Conservation (phyloP, 2,329 filamentous ascomycete species). For the Diplodia sapinea region DNA sequence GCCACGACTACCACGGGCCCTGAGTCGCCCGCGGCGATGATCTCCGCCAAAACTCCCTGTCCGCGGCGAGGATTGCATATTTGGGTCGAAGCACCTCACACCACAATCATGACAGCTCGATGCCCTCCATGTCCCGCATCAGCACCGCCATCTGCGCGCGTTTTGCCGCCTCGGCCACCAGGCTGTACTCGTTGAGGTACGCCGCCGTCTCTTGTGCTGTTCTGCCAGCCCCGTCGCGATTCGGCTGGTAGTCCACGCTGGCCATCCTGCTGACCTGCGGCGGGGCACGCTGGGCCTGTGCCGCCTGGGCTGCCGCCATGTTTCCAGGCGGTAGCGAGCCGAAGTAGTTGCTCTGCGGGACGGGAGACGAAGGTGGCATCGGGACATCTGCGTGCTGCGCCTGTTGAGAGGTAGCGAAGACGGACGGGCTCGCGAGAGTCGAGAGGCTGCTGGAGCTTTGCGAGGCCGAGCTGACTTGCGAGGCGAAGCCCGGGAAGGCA, state of each 20-base stretch:
- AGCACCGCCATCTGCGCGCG: conserved; percentile 88
- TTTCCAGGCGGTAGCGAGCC: conserved; percentile 37
- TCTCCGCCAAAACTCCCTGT: neutral
- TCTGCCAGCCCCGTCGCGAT: conserved; percentile 43
- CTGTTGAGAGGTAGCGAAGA: conserved; percentile 31
- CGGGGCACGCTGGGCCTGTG: conserved; percentile 39
- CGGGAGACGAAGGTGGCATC: conserved; percentile 43
- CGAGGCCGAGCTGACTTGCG: conserved; percentile 41
- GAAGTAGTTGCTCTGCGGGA: conserved; percentile 44
- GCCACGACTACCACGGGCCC: neutral
- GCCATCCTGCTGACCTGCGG: conserved; percentile 10
- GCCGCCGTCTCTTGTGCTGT: conserved; percentile 57
- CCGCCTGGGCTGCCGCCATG: conserved; percentile 34
- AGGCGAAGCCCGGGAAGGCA: conserved; percentile 29
- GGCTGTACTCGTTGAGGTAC: conserved; percentile 80
- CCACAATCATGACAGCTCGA: conserved; percentile 57
- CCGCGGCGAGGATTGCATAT: neutral
- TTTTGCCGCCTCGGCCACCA: conserved; percentile 92
- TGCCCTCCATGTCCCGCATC: conserved; percentile 81
- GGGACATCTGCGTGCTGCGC: conserved; percentile 27
- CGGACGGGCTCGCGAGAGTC: conserved; percentile 40
- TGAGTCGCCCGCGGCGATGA: neutral
- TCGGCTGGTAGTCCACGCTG: conserved; percentile 45
- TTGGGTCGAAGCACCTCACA: conserved; percentile 25
- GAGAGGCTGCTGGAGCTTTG: conserved; percentile 52